Evolutionary conservation across 768 basidiomycete genomes (phyloP).

Genomic region (Sutorius australiensis): DNA sequence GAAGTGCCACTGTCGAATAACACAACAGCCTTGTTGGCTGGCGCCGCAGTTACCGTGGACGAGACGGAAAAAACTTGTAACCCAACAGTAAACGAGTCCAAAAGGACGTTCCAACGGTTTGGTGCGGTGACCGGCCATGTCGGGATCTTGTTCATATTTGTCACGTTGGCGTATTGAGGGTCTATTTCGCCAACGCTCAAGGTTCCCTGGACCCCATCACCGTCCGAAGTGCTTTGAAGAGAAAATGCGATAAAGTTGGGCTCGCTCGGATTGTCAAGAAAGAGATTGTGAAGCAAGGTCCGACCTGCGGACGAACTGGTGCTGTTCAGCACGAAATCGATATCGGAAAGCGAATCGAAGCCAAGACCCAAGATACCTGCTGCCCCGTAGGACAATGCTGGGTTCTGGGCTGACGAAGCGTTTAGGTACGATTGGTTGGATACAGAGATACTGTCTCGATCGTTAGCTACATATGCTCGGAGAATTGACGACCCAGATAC

Average conservation of each 20-base stretch:
- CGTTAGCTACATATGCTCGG: conserved; percentile 8
- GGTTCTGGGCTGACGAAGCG: conserved; percentile 60
- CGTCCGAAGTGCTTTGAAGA: conserved; percentile 56
- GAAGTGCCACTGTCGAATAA: conserved; percentile 81
- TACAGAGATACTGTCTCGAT: conserved; percentile 49
- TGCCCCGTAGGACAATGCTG: conserved; percentile 68
- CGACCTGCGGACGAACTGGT: conserved; percentile 60
- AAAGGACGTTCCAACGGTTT: conserved; percentile 68
- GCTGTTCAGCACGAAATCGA: conserved; percentile 58
- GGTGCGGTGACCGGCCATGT: conserved; percentile 70
- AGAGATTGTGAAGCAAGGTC: conserved; percentile 72
- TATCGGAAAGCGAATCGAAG: conserved; percentile 69
- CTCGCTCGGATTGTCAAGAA: conserved; percentile 59
- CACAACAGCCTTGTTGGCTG: conserved; percentile 67
- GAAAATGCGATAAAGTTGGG: conserved; percentile 82
- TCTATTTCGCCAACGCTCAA: conserved; percentile 77
- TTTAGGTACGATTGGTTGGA: conserved; percentile 71
- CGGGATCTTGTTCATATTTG: conserved; percentile 54
- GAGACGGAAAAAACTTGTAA: conserved; percentile 48
- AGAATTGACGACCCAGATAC: conserved; percentile 36
- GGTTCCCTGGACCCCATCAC: conserved; percentile 56
- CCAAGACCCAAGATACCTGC: conserved; percentile 73
- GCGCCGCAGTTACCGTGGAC: conserved; percentile 53
- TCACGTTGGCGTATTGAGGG: conserved; percentile 55
- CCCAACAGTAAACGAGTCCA: conserved; percentile 69